Percentiles rank a stretch among this genome's conserved stretches.
Conservation (phyloP, 2,329 filamentous ascomycete species). For the Pseudocercospora fijiensis region DNA sequence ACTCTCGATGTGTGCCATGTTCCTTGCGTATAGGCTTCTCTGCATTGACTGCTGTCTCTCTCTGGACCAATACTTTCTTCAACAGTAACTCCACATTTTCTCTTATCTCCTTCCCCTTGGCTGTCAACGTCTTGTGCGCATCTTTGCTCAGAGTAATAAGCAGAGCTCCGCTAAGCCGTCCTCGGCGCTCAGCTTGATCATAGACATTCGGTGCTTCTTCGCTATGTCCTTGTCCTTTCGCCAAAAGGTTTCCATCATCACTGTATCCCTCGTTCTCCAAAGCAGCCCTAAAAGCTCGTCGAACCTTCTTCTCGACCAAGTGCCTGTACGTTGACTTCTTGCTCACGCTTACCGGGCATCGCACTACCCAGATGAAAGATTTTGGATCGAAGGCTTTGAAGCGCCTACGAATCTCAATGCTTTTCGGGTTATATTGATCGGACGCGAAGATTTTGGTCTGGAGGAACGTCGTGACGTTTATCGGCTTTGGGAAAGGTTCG, state of each 20-base stretch:
- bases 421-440: slow-evolving; percentile 34
- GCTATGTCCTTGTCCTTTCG: neutral
- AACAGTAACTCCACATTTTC: slow-evolving; percentile 14
- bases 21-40: neutral
- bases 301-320: slow-evolving; percentile 45
- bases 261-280: slow-evolving; percentile 50
- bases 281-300: slow-evolving; percentile 47
- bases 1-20: neutral
- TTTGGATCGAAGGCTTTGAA: slow-evolving; percentile 35
- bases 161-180: slow-evolving; percentile 22
- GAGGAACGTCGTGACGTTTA: slow-evolving; percentile 33
- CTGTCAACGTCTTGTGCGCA: slow-evolving; percentile 21
- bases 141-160: slow-evolving; percentile 23
- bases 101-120: slow-evolving; percentile 23
- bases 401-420: slow-evolving; percentile 37
- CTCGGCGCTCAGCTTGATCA: neutral
- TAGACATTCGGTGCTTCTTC: neutral
- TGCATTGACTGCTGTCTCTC: neutral
- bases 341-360: slow-evolving; percentile 34
- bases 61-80: slow-evolving; percentile 8
- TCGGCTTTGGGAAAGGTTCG: slow-evolving; percentile 26
- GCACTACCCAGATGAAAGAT: slow-evolving; percentile 51
- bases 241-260: slow-evolving; percentile 31
- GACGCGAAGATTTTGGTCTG: slow-evolving; percentile 25
- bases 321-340: slow-evolving; percentile 51